Evolutionary conservation across 495 filamentous ascomycete species (phyloP), one percentile per base, ranked within the genome.

Genomic region (Talaromyces adpressus): DNA sequence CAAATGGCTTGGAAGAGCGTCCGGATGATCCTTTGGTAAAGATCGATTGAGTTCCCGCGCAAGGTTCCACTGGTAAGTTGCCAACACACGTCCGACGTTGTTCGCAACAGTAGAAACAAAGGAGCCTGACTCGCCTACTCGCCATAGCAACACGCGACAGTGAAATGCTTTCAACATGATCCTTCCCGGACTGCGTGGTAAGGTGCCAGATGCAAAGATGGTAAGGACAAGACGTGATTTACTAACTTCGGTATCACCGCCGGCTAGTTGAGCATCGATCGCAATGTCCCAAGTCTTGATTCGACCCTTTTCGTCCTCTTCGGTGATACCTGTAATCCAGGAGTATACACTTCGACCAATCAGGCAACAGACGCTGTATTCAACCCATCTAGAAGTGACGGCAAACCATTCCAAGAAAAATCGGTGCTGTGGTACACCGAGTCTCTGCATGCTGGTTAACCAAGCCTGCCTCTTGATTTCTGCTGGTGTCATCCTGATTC

Each of bases 271-370:
- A 62, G 93, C 93, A 75, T 98, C 93, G 57, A 97, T 84, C 34
- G 93, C 93, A 69, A 97, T 97, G 51, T 89, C 84, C 93, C 93
- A 98, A 0, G 92, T 92, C 76, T 95, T 96, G 65, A 95, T 84
- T 29, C 93, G 84, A 12, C 91, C 92, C 49, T 81, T 84, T 73
- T 97, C 93, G 67, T 96, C 86, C 58, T 97, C 92, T 67, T 90
- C 86, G 12, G 87, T 94, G 36, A 89, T 83, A 1, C 92, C 91
- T 4, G 90, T 91, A 20, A 93, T 74, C 69, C 85, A 81, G 52
- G 91, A 85, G 72, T 93, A 98, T 2, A 87, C 76, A 4, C 85
- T 78, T 72, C 85, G 84, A 32, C 92, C 92, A 65, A 96, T 82
- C 0, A 91, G 64, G 63, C 92, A 92, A 56, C 91, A 84, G n/a